Conservation (phyloP, 2,329 filamentous ascomycete genomes). For the Botrytis fabae region DNA sequence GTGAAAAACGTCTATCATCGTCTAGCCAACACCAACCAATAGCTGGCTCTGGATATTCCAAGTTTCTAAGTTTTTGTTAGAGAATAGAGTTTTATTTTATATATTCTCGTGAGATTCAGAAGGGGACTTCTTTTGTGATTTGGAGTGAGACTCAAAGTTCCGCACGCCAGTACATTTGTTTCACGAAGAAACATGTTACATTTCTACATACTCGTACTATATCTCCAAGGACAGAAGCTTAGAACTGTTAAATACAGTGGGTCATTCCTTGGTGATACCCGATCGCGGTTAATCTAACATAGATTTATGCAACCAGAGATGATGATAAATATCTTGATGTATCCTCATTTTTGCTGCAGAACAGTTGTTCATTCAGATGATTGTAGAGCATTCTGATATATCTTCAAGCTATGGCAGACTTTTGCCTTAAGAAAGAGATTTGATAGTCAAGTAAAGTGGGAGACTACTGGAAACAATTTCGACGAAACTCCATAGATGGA, state of each 20-base stretch:
- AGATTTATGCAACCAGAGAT: background rate
- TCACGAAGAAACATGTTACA: background rate
- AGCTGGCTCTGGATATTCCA: background rate
- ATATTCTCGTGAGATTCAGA: background rate
- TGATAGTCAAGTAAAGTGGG: background rate
- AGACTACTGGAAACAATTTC: background rate
- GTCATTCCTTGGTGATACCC: background rate
- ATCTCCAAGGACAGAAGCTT: background rate
- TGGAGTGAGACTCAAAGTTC: background rate
- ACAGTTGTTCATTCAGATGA: background rate
- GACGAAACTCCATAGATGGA: background rate
- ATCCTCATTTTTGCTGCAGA: background rate
- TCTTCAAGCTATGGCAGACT: background rate
- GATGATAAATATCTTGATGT: background rate
- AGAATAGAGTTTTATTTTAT: background rate
- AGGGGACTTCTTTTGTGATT: background rate
- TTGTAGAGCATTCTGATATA: background rate
- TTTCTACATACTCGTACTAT: background rate
- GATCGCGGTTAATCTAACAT: background rate
- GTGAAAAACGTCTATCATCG: background rate
- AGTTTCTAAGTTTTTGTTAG: background rate
- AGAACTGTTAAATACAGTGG: background rate
- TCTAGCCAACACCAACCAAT: background rate
- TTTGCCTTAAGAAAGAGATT: accelerated
- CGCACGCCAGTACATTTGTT: background rate